A percentile compares a stretch with the other conserved stretches of the same genome.
phyloP scores from a whole-genome alignment of 495 filamentous ascomycete species.

The Hypoxylon fuscum region DNA sequence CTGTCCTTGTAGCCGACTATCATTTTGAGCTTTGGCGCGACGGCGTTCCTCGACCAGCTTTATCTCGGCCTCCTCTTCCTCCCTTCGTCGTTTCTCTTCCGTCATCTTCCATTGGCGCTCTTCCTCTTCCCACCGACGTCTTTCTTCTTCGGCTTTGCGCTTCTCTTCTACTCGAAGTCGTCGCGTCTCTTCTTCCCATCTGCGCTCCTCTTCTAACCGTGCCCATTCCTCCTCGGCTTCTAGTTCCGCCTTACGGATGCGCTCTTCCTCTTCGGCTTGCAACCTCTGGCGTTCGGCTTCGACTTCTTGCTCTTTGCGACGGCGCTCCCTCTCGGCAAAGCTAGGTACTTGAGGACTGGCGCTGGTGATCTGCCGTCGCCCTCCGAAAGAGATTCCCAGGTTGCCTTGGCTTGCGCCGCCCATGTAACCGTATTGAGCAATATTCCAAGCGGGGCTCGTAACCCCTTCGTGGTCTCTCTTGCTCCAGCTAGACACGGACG shows the following conservation, averaged over 20 bases:
- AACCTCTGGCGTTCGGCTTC: conserved; percentile 67
- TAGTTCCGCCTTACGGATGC: conserved; percentile 64
- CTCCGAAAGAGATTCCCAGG: conserved; percentile 91
- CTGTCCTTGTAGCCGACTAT: conserved; percentile 79
- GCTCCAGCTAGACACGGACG: conserved; percentile 85
- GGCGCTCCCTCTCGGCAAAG: conserved; percentile 64
- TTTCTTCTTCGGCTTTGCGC: conserved; percentile 76
- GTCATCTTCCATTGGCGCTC: conserved; percentile 83
- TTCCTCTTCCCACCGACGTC: conserved; percentile 82
- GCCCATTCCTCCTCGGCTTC: conserved; percentile 77
- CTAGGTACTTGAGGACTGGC: conserved; percentile 80
- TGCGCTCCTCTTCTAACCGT: conserved; percentile 73
- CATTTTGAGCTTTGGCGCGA: conserved; percentile 65
- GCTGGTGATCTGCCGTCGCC: conserved; percentile 89
- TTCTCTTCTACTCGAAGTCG: conserved; percentile 74
- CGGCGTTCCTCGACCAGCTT: conserved; percentile 72
- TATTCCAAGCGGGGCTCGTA: conserved; percentile 96
- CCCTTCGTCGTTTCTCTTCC: conserved; percentile 75
- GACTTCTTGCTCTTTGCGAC: conserved; percentile 60
- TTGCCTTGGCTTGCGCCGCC: conserved; percentile 97
- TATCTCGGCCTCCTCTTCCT: conserved; percentile 77
- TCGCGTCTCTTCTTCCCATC: conserved; percentile 82
- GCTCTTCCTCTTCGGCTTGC: conserved; percentile 73
- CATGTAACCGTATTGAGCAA: conserved; percentile 98
- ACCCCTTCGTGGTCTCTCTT: conserved; percentile 80